Percentiles rank a stretch among this genome's conserved stretches.
phyloP scores from a whole-genome alignment of 192 early-diverging fungal species.

The Powellomyces hirtus region DNA sequence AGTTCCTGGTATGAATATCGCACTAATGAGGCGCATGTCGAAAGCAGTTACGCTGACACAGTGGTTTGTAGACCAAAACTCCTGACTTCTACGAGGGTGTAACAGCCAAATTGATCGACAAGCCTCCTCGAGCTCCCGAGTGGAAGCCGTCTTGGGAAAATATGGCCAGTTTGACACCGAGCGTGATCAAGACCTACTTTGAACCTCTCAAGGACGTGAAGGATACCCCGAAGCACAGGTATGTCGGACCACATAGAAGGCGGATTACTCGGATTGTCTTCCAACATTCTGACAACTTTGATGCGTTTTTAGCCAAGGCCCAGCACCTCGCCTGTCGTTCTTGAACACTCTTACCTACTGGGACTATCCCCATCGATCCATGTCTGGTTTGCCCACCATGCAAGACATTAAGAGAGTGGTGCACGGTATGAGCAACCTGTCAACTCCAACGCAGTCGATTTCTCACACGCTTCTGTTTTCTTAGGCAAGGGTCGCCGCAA shows the following conservation, averaged over 20 bases:
- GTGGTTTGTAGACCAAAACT: conserved; percentile 27
- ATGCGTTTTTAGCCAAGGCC: background rate
- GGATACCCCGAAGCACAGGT: conserved; percentile 12
- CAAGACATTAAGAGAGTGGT: conserved; percentile 44
- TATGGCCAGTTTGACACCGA: conserved; percentile 2
- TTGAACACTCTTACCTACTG: conserved; percentile 38
- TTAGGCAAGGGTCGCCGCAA: conserved; percentile 20
- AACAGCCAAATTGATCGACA: conserved; percentile 70
- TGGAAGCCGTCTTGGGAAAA: conserved; percentile 69
- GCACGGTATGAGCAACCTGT: conserved; percentile 7
- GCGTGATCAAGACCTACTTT: conserved; percentile 39
- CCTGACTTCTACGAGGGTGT: conserved; percentile 93
- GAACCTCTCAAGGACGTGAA: background rate
- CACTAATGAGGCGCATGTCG: background rate
- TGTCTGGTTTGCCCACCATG: conserved; percentile 50
- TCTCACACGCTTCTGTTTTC: background rate
- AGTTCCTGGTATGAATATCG: conserved; percentile 55
- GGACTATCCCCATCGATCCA: conserved; percentile 53
- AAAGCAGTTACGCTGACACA: background rate
- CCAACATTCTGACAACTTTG: background rate
- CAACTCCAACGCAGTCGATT: background rate
- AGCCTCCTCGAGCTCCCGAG: conserved; percentile 50
- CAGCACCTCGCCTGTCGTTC: conserved; percentile 20
- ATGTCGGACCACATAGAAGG: background rate
- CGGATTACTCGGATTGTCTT: too few relatives aligned